These are phyloP conservation scores for Nidularia pulvinata DNA, from an alignment of 768 basidiomycete species.

Conservation along the genomic window DNA sequence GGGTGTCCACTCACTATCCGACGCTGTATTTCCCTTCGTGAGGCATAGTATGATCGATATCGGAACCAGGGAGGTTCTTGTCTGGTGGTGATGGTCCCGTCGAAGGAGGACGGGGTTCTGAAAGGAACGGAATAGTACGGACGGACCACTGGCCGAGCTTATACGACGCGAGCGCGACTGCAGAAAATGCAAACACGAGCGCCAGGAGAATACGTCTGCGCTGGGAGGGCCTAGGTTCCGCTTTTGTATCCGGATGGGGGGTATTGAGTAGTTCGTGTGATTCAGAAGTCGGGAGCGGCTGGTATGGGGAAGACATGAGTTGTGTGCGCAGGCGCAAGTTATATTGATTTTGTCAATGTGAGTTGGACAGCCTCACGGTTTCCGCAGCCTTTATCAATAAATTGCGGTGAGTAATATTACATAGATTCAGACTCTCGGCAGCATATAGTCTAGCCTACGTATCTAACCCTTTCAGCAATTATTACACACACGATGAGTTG, in stretches of 20 bases:
- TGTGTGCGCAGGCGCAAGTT: too few relatives aligned
- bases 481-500: too few relatives aligned
- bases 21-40: constrained; percentile 67
- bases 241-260: constrained; percentile 11
- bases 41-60: constrained; percentile 26
- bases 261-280: constrained; percentile 8
- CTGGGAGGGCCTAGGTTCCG: constrained; percentile 13
- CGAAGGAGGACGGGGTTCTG: not conserved
- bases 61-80: not conserved
- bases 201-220: constrained; percentile 23
- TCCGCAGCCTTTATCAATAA: too few relatives aligned
- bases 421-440: too few relatives aligned
- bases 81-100: not conserved
- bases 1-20: constrained; percentile 63
- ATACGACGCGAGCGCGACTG: constrained; percentile 38
- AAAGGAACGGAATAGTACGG: not conserved
- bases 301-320: not conserved
- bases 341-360: too few relatives aligned
- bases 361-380: too few relatives aligned
- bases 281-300: constrained; percentile 5
- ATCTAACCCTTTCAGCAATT: too few relatives aligned
- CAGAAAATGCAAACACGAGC: constrained; percentile 27
- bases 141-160: constrained; percentile 41
- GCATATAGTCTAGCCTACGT: too few relatives aligned
- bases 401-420: too few relatives aligned